These are phyloP conservation scores for Saccharomyces hybrid DNA, from an alignment of 1,139 yeast genomes.

Conservation along the genomic window DNA sequence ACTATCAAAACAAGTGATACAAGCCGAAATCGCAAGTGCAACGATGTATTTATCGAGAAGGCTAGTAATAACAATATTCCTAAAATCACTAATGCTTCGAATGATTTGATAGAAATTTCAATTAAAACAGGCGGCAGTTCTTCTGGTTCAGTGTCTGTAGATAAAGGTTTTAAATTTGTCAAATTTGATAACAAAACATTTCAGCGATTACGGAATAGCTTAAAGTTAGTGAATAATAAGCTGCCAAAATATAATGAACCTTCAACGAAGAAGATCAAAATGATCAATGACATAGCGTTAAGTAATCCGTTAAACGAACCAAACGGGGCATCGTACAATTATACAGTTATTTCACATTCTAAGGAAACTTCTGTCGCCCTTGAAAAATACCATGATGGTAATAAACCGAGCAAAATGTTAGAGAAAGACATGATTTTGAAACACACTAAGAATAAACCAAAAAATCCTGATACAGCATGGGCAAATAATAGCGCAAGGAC, in stretches of 20 bases:
- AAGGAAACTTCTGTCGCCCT: neutral
- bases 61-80: neutral
- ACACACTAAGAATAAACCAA: neutral
- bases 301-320: neutral
- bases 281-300: neutral
- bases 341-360: neutral
- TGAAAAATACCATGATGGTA: neutral
- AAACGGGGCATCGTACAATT: neutral
- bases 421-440: neutral
- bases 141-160: conserved; percentile 8
- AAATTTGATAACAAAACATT: conserved; percentile 2
- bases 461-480: neutral
- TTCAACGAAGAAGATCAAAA: neutral
- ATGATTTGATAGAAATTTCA: conserved; percentile 6
- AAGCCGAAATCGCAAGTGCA: neutral
- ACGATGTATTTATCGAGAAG: neutral
- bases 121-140: conserved; percentile 2
- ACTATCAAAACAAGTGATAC: neutral
- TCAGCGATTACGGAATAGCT: neutral
- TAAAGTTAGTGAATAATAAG: neutral
- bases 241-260: neutral
- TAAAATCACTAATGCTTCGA: neutral
- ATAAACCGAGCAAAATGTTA: neutral
- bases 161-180: conserved; percentile 7
- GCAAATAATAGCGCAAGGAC: conserved; percentile 17